Evolutionary conservation across 1,284 basidiomycete species (phyloP), one percentile per base, ranked within the genome.

Genomic region (Rhodofomes roseus): DNA sequence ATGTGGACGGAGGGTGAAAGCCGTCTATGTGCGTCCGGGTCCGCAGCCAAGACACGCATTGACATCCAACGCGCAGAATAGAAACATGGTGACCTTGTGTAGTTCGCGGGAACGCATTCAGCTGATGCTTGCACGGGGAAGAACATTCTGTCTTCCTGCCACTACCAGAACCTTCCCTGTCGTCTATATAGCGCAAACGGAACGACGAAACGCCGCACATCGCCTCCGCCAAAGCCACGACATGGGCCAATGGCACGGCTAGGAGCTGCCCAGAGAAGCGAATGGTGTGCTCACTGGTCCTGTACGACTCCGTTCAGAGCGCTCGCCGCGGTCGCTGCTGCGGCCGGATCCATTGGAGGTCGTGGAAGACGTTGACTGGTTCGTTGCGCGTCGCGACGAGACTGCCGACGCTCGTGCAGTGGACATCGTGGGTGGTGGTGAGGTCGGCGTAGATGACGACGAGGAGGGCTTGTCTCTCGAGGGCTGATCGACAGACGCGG

Each of bases 341-440:
- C 65, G 61, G 22, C 55, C 60, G 14, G 63, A 65, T 6, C 58
- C 59, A 25, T 65, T 64, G 20, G 66, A 68, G 14, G 60, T 59
- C 16, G 61, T 65, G 40, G 66, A 68, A 2, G 66, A 68, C 39
- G 65, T 62, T 16, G 65, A 67, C 41, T 67, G 64, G 50, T 67
- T 67, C 0, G 50, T 36, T 52, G 57, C 61, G n/a, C 63, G 61
- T 48, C 65, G 58, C 4, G 65, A 65, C 0, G 60, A 58, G 22
- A 63, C 62, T 2, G 61, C 55, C 27, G 55, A n/a, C 44, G 63
- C 62, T 43, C 62, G 57, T 48, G 60, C 27, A 16, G 61, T 31
- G 4, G 65, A 60, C 65, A 66, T 66, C 20, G 1, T 27, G 46
- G 11, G 9, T 5, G 36, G 29, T 9, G 56, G 23, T 12, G 20